Base-by-base conservation (phyloP, 2,329 filamentous ascomycete species). In the Pestalotiopsis sp. region DNA sequence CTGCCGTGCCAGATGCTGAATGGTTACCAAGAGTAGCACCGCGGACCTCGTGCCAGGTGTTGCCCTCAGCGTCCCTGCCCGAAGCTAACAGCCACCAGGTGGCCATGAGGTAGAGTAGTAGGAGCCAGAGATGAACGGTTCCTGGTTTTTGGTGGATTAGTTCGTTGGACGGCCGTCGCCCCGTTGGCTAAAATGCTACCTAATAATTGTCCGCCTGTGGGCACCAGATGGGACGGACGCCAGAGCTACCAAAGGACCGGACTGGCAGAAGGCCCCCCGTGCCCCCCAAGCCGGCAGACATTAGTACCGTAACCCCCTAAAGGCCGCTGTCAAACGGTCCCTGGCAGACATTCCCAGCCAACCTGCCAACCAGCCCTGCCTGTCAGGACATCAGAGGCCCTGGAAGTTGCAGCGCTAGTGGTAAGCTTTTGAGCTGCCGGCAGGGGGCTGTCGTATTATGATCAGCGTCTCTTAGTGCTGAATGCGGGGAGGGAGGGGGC, bases 391-490 rank as follows among this genome's bases (percentile, higher is more conserved):
- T 31, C 27, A 31, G 27, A 61, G 27, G 27, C 59, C 59, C 59
- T 61, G 31, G 31, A 49, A 20, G 63, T 65, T 65, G 49, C 63
- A 65, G 27, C 63, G 49, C 63, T 65, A 65, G 49, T 57, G 63
- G 23, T 57, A 57, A 57, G 14, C 63, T 65, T 65, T 65, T 52
- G 7, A 36, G 62, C 14, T 25, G 20, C 20, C 39, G 52, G 63
- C 25, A 31, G 60, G 36, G 56, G 64, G 27, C 14, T 12, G 20
- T 45, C 25, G 64, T 59, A 66, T 66, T 66, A 38, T 38, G 64
- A 66, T 66, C 64, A 66, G 64, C 64, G 20, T 9, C 36, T 41
- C 27, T 9, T 66, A 66, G 64, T 52, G 64, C 57, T 36, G 57
- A 39, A 52, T 66, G 64, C 64, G 64, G 64, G 64, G 64, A 52